Conservation (phyloP, 2,329 filamentous ascomycete genomes). For the Aspergillus sergii region DNA sequence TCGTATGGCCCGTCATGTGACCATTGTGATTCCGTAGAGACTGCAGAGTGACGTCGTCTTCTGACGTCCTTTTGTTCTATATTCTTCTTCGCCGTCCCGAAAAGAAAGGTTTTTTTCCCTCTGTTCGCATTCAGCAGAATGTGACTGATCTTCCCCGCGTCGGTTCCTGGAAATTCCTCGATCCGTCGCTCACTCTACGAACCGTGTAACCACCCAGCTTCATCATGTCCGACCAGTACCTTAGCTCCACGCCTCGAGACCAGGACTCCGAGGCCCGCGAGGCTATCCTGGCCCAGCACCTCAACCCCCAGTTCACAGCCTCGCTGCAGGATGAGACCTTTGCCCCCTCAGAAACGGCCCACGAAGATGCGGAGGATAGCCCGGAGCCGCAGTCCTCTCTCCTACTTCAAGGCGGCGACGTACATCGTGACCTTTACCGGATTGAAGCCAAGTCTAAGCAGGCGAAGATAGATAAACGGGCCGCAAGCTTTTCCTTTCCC, state of each 20-base stretch:
- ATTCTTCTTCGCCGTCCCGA: not conserved
- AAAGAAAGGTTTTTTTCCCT: not conserved
- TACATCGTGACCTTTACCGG: slow-evolving; percentile 77
- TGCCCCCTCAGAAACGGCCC: not conserved
- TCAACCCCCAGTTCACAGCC: not conserved
- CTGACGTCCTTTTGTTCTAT: not conserved
- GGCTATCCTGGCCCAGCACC: slow-evolving; percentile 1
- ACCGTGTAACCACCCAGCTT: not conserved
- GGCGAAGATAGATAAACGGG: slow-evolving; percentile 56
- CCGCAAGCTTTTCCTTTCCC: slow-evolving; percentile 68
- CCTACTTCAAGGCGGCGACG: slow-evolving; percentile 73
- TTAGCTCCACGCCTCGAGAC: not conserved
- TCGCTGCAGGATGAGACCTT: not conserved
- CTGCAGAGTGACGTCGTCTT: slow-evolving; percentile 1
- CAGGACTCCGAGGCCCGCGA: not conserved
- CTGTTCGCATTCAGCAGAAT: not conserved
- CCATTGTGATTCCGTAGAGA: not conserved
- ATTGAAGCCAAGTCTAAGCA: slow-evolving; percentile 59
- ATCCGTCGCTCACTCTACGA: not conserved
- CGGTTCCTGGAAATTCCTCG: not conserved
- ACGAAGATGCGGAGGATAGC: not conserved
- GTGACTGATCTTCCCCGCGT: not conserved
- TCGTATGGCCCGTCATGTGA: not conserved
- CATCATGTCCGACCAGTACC: not conserved
- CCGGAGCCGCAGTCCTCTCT: slow-evolving; percentile 63